A percentile compares a stretch with the other conserved stretches of the same genome.
phyloP scores from a whole-genome alignment of 495 filamentous ascomycete genomes.

The Lophiotrema nucula region DNA sequence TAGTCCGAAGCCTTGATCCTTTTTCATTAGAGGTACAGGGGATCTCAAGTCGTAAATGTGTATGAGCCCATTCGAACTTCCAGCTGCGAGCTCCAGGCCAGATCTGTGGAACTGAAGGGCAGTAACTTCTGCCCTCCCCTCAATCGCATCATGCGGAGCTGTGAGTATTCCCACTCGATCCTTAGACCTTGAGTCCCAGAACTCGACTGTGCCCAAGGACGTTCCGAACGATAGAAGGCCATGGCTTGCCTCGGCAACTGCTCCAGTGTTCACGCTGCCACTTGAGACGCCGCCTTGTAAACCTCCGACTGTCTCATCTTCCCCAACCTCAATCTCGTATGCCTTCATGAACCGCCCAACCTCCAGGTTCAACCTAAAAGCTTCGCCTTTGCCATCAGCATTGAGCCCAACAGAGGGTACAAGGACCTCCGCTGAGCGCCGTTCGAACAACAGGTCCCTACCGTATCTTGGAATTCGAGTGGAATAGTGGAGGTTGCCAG shows the following conservation, averaged over 20 bases:
- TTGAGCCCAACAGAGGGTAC: conserved; percentile 86
- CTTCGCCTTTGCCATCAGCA: conserved; percentile 79
- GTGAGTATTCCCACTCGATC: conserved; percentile 73
- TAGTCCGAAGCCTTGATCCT: conserved; percentile 95
- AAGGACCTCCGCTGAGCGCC: conserved; percentile 80
- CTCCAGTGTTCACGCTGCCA: conserved; percentile 83
- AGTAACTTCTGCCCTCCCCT: conserved; percentile 70
- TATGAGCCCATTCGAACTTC: conserved; percentile 82
- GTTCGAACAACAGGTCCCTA: conserved; percentile 81
- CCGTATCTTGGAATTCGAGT: conserved; percentile 89
- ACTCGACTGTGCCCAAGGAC: conserved; percentile 91
- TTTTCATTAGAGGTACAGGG: conserved; percentile 77
- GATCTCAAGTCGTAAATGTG: conserved; percentile 91
- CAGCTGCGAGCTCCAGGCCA: conserved; percentile 84
- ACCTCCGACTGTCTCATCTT: conserved; percentile 70
- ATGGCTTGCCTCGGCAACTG: conserved; percentile 87
- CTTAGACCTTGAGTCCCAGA: conserved; percentile 87
- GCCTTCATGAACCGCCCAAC: conserved; percentile 83
- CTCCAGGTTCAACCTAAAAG: conserved; percentile 89
- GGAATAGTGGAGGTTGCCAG: conserved; percentile 80
- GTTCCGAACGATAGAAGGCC: conserved; percentile 93
- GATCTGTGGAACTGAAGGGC: conserved; percentile 82
- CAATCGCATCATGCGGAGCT: conserved; percentile 41
- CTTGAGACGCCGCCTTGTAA: conserved; percentile 80
- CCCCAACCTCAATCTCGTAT: conserved; percentile 79